phyloP scores from a whole-genome alignment of 208 protist genomes.

The Leishmania tropica region DNA sequence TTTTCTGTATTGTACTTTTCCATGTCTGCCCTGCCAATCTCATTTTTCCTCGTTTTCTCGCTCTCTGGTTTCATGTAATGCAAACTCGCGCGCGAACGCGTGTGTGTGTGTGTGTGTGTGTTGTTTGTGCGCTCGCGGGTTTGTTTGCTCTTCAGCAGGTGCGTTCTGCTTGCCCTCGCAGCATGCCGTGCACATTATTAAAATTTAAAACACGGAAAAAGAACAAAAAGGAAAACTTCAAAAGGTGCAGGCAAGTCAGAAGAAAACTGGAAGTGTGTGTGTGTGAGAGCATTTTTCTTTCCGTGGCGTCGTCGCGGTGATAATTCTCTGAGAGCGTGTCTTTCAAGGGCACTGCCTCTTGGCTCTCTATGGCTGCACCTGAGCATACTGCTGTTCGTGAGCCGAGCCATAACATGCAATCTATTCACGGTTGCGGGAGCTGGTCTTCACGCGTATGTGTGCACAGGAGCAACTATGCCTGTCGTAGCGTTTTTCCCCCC shows the following conservation, averaged over 20 bases:
- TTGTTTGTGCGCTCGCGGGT: not conserved
- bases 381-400: not conserved
- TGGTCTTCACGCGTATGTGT: not conserved
- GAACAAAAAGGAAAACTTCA: not conserved
- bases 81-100: not conserved
- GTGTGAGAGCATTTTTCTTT: not conserved
- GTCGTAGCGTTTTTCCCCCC: not conserved
- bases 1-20: not conserved
- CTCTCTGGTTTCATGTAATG: not conserved
- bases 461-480: not conserved
- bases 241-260: not conserved
- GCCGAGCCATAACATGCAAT: not conserved
- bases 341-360: not conserved
- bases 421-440: not conserved
- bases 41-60: not conserved
- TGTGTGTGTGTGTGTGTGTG: not conserved
- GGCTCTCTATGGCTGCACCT: not conserved
- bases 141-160: not conserved
- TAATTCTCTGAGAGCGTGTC: not conserved
- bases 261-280: not conserved
- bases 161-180: not conserved
- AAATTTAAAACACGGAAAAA: not conserved
- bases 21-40: not conserved
- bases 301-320: not conserved
- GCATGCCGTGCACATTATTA: not conserved